phyloP scores from a whole-genome alignment of 2,329 filamentous ascomycete species.

The Fusarium kyushuense region DNA sequence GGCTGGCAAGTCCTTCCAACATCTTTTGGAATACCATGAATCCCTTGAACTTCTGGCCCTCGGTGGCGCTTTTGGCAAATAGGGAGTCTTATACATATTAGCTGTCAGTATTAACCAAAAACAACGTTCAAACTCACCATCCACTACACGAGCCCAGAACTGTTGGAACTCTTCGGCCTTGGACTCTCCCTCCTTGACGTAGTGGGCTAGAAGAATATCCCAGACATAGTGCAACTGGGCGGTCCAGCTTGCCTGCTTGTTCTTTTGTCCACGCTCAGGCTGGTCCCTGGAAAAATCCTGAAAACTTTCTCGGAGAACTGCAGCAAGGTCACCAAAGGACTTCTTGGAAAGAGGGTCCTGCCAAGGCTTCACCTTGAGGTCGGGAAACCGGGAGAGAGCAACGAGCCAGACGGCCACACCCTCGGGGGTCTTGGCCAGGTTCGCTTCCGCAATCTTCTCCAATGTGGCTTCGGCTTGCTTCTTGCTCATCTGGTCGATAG shows the following conservation, averaged over 20 bases:
- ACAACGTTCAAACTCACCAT: constrained; percentile 71
- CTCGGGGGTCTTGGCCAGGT: constrained; percentile 83
- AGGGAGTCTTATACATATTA: constrained; percentile 73
- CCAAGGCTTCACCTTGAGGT: constrained; percentile 78
- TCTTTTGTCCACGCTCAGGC: constrained; percentile 56
- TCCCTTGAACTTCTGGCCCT: constrained; percentile 91
- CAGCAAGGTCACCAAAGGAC: constrained; percentile 76
- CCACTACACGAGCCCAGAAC: constrained; percentile 89
- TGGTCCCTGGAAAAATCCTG: constrained; percentile 64
- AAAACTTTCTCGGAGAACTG: constrained; percentile 82
- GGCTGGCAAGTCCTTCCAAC: constrained; percentile 66
- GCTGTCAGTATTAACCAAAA: background rate
- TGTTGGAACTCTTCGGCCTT: constrained; percentile 70
- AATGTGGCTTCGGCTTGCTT: constrained; percentile 72
- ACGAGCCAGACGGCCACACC: constrained; percentile 90
- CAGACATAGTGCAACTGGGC: constrained; percentile 89
- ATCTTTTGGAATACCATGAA: constrained; percentile 88
- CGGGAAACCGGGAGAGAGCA: constrained; percentile 72
- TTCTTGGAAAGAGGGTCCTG: constrained; percentile 78
- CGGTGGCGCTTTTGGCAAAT: constrained; percentile 83
- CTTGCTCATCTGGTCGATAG: constrained; percentile 71
- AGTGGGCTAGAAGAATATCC: constrained; percentile 78
- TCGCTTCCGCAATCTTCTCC: constrained; percentile 70
- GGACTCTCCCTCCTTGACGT: constrained; percentile 54
- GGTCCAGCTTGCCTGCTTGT: constrained; percentile 79